phyloP scores from a whole-genome alignment of 73 alveolate species.

The Breviolum minutum region DNA sequence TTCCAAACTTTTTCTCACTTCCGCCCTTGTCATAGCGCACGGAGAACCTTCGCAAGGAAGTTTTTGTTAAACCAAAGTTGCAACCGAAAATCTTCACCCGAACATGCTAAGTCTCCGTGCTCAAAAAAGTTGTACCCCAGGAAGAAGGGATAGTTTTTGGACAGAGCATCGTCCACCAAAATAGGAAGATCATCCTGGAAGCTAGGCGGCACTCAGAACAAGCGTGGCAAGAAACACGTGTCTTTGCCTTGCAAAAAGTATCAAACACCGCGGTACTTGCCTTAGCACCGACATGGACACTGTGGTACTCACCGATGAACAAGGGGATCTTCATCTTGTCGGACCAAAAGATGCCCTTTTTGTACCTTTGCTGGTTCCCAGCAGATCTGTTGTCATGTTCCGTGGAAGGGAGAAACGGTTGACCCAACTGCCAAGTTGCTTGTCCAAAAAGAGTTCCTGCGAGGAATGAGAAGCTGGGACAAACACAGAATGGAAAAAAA shows the following conservation, averaged over 20 bases:
- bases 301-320: constrained; percentile 92
- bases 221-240: not conserved
- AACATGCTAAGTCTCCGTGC: not conserved
- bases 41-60: constrained; percentile 53
- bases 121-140: constrained; percentile 83
- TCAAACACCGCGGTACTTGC: not conserved
- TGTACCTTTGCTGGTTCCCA: constrained; percentile 6
- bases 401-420: not conserved
- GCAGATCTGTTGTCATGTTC: no score
- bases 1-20: constrained; percentile 69
- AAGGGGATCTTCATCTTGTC: constrained; percentile 53
- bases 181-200: constrained; percentile 79
- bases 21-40: constrained; percentile 91
- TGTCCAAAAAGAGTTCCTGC: constrained; percentile 82
- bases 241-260: not conserved
- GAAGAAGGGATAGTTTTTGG: constrained; percentile 58
- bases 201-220: not conserved
- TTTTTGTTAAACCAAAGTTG: not conserved
- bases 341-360: constrained; percentile 71
- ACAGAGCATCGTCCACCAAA: constrained; percentile 75
- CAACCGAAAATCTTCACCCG: not conserved
- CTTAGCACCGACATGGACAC: constrained; percentile 88
- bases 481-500: no score
- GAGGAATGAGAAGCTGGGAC: not conserved
- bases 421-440: constrained; percentile 9